Evolutionary conservation across 352 stramenopile genomes (phyloP).

Genomic region (Phytophthora kernoviae): DNA sequence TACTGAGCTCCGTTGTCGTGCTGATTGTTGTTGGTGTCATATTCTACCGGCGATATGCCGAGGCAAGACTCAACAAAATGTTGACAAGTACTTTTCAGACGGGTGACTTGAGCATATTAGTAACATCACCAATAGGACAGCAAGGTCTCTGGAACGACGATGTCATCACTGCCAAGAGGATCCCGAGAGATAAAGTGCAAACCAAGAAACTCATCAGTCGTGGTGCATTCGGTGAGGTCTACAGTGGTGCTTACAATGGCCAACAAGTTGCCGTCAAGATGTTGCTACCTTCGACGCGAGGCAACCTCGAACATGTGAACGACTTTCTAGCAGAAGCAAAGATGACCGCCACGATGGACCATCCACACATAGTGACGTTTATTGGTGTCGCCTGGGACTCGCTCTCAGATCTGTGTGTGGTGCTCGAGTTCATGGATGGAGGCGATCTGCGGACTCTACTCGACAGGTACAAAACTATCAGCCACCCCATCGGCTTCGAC

Average conservation of each 20-base stretch:
- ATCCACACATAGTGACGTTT: conserved; percentile 58
- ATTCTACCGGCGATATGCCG: conserved; percentile 3
- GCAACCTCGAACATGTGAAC: conserved; percentile 35
- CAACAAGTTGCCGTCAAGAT: conserved; percentile 51
- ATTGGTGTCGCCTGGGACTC: conserved; percentile 56
- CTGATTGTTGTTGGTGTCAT: conserved; percentile 4
- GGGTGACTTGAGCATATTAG: neutral
- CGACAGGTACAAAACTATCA: conserved; percentile 5
- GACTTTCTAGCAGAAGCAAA: conserved; percentile 65
- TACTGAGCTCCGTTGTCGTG: neutral
- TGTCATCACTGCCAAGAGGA: conserved; percentile 28
- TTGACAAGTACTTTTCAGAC: conserved; percentile 4
- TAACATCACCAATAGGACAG: conserved; percentile 2
- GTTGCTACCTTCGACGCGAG: conserved; percentile 26
- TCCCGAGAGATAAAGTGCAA: conserved; percentile 34
- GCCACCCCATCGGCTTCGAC: conserved; percentile 22
- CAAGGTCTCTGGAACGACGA: conserved; percentile 37
- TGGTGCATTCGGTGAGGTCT: conserved; percentile 51
- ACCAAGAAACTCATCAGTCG: conserved; percentile 27
- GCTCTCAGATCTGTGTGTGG: conserved; percentile 48
- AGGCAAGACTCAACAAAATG: neutral
- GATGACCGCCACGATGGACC: conserved; percentile 45
- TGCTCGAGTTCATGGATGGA: conserved; percentile 55
- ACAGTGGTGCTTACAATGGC: conserved; percentile 33
- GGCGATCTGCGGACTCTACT: conserved; percentile 46